phyloP scores from a whole-genome alignment of 2,329 filamentous ascomycete genomes.

The Lachnellula occidentalis region DNA sequence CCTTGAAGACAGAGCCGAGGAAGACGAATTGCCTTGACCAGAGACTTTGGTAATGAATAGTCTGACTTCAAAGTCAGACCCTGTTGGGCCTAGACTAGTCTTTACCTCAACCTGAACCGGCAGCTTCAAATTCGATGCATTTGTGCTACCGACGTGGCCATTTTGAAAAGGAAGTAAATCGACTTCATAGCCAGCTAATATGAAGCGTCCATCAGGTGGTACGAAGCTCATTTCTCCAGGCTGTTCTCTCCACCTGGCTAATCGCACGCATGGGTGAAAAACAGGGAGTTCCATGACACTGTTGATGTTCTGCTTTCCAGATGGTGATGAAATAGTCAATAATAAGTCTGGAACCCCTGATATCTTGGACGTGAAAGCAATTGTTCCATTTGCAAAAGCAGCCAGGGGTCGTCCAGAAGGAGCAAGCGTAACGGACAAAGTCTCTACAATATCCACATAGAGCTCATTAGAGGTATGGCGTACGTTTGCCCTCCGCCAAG shows the following conservation, averaged over 20 bases:
- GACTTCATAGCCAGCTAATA: slow-evolving; percentile 90
- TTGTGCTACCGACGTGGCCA: slow-evolving; percentile 49
- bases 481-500: slow-evolving; percentile 89
- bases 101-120: slow-evolving; percentile 79
- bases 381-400: slow-evolving; percentile 84
- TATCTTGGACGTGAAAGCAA: slow-evolving; percentile 92
- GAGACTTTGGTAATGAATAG: slow-evolving; percentile 66
- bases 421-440: slow-evolving; percentile 78
- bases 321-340: slow-evolving; percentile 72
- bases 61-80: slow-evolving; percentile 84
- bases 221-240: slow-evolving; percentile 94
- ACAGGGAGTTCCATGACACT: slow-evolving; percentile 80
- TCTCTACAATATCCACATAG: slow-evolving; percentile 93
- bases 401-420: slow-evolving; percentile 84
- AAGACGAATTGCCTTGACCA: slow-evolving; percentile 35
- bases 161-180: slow-evolving; percentile 73
- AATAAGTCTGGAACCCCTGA: slow-evolving; percentile 91
- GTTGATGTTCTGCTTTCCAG: slow-evolving; percentile 70
- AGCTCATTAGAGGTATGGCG: slow-evolving; percentile 95
- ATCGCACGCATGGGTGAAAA: slow-evolving; percentile 90
- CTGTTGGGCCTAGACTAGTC: slow-evolving; percentile 67
- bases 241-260: slow-evolving; percentile 83
- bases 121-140: slow-evolving; percentile 61
- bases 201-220: slow-evolving; percentile 89
- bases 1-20: slow-evolving; percentile 34